Base-by-base conservation (phyloP, 2,329 filamentous ascomycete genomes). In the Colletotrichum coccodes region DNA sequence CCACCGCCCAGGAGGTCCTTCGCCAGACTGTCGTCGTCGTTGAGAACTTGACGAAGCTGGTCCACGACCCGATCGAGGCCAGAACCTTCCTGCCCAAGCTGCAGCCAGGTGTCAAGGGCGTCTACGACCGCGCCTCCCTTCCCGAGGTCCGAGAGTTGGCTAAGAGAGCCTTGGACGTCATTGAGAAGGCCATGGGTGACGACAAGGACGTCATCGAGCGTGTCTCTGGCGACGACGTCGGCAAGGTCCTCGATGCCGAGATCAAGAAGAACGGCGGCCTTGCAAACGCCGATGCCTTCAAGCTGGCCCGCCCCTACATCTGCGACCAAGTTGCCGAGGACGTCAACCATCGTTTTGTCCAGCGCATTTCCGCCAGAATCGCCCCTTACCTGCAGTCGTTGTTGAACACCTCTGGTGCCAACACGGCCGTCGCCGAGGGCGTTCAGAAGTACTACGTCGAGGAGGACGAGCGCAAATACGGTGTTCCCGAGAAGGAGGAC, bases 21-120 rank as follows among this genome's bases (percentile, higher is more conserved):
- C 92, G 96, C 70, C 95, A 98, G 83, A 97, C 96, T 3, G 94
- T 97, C 34, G 94, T 99, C 62, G 97, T 99, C 59, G 93, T 96
- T 23, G 96, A 99, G 84, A 99, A 99, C 83, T 85, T 99, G 84
- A 99, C 96, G 70, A 98, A 97, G 85, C 90, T 99, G 36, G 96
- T 99, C 32, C 96, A 99, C 81, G 95, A 91, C 79, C 96, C 96
- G 16, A 90, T 97, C 69, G 96, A 99, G 84, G 96, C 96, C 38
- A 89, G 96, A 73, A 94, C 94, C 64, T 99, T 99, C 87, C 83
- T 99, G 78, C 96, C 96, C 59, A 98, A 97, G 82, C 86, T 99
- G 60, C 92, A 93, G 77, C 96, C 96, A 49, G 96, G 96, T 88
- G 93, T 99, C 53, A 94, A 98, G 85, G 88, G 87, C 63, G 95